A percentile compares a stretch with the other conserved stretches of the same genome.
These are phyloP conservation scores for Entomortierella lignicola DNA, from an alignment of 192 early-diverging fungal genomes.

Conservation along the genomic window DNA sequence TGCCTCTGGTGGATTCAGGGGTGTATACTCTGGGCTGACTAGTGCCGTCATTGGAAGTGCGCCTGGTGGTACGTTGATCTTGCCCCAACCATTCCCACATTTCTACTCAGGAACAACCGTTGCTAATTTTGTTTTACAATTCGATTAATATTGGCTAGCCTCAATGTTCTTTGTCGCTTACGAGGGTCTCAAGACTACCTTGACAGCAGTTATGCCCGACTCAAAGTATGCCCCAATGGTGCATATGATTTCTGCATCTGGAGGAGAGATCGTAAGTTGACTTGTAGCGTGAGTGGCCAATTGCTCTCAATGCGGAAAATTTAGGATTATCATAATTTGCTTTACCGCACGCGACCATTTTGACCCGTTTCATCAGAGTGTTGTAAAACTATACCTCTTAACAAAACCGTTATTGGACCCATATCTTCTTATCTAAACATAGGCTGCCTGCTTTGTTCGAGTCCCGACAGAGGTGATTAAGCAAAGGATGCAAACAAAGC, in stretches of 20 bases:
- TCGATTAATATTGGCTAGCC: constrained; percentile 52
- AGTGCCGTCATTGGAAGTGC: constrained; percentile 95
- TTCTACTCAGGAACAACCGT: background rate
- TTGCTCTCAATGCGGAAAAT: constrained; percentile 3
- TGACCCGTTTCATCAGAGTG: background rate
- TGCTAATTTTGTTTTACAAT: background rate
- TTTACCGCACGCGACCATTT: constrained; percentile 4
- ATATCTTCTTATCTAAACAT: background rate
- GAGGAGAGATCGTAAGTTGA: constrained; percentile 84
- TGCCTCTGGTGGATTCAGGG: constrained; percentile 87
- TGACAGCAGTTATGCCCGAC: constrained; percentile 54
- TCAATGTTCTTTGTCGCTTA: constrained; percentile 94
- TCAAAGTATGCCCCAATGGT: constrained; percentile 69
- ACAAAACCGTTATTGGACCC: too few relatives aligned
- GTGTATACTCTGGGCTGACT: constrained; percentile 91
- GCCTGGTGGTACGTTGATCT: constrained; percentile 70
- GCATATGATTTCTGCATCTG: constrained; percentile 91
- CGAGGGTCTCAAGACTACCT: constrained; percentile 77
- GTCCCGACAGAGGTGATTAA: constrained; percentile 98
- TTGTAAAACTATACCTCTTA: background rate
- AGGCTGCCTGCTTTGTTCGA: constrained; percentile 90
- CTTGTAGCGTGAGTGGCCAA: background rate
- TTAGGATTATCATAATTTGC: constrained; percentile 1
- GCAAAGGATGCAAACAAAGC: constrained; percentile 93
- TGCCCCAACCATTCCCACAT: background rate